Conservation (phyloP, 305 asterid species). For the Solanum aculeatissimum region DNA sequence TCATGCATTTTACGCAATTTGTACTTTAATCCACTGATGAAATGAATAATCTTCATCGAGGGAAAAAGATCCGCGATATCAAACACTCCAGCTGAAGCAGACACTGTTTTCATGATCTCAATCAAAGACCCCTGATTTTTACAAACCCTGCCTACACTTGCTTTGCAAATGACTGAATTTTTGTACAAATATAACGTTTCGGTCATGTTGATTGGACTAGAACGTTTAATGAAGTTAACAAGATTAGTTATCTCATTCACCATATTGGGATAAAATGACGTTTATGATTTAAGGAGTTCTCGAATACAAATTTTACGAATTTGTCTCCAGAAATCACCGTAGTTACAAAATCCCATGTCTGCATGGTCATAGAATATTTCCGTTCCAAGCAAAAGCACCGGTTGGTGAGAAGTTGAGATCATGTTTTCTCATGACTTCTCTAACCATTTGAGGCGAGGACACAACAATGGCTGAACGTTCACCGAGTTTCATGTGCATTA, state of each 20-base stretch:
- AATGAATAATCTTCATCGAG: not conserved
- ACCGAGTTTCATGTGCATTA: constrained; percentile 1
- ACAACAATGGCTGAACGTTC: constrained; percentile 3
- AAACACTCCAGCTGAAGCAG: not conserved
- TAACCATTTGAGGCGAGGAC: not conserved
- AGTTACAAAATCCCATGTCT: not conserved
- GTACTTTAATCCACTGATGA: not conserved
- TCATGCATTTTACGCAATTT: not conserved
- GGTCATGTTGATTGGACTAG: not conserved
- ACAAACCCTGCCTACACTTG: not conserved
- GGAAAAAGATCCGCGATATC: not conserved
- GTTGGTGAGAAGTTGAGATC: constrained; percentile 12
- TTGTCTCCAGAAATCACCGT: constrained; percentile 19
- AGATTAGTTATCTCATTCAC: not conserved
- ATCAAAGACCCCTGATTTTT: not conserved
- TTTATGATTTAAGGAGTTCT: not conserved
- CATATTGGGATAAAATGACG: not conserved
- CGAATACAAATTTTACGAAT: constrained; percentile 13
- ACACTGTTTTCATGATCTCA: not conserved
- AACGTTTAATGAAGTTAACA: not conserved
- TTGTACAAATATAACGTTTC: not conserved
- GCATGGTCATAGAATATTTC: not conserved
- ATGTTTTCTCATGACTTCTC: not conserved
- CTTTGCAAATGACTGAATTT: not conserved
- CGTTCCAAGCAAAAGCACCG: not conserved